Evolutionary conservation across 192 early-diverging fungal genomes (phyloP).

Genomic region (Coemansia sp.): DNA sequence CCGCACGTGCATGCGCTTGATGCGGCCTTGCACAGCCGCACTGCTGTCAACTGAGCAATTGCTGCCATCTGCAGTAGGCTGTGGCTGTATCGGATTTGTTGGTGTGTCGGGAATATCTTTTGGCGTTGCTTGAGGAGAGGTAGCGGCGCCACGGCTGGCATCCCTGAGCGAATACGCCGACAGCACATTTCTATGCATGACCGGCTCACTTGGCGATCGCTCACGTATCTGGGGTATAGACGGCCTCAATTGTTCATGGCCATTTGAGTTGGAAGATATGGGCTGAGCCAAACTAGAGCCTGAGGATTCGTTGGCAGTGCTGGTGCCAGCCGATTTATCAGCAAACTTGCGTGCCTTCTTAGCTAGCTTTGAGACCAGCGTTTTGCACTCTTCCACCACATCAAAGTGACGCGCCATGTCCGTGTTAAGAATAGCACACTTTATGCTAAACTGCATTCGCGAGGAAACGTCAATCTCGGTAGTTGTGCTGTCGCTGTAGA

Average conservation of each 20-base stretch:
- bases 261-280: background rate
- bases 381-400: slow-evolving; percentile 57
- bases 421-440: slow-evolving; percentile 77
- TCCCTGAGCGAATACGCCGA: slow-evolving; percentile 8
- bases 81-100: background rate
- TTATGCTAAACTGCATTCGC: slow-evolving; percentile 46
- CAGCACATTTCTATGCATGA: slow-evolving; percentile 13
- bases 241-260: background rate
- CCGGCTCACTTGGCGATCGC: slow-evolving; percentile 43
- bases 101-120: background rate
- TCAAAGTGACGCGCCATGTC: slow-evolving; percentile 91
- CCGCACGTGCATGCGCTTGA: slow-evolving; percentile 34
- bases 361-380: slow-evolving; percentile 39
- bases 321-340: background rate
- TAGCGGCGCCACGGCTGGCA: background rate
- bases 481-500: slow-evolving; percentile 56
- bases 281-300: background rate
- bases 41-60: background rate
- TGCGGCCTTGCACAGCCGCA: slow-evolving; percentile 6
- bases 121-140: background rate
- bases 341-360: slow-evolving; percentile 45
- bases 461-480: slow-evolving; percentile 40
- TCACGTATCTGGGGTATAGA: background rate
- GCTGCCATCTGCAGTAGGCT: background rate
- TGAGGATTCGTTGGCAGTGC: background rate